A percentile compares a stretch with the other conserved stretches of the same genome.
Conservation (phyloP, 768 basidiomycete species). For the Mrakia frigida region DNA sequence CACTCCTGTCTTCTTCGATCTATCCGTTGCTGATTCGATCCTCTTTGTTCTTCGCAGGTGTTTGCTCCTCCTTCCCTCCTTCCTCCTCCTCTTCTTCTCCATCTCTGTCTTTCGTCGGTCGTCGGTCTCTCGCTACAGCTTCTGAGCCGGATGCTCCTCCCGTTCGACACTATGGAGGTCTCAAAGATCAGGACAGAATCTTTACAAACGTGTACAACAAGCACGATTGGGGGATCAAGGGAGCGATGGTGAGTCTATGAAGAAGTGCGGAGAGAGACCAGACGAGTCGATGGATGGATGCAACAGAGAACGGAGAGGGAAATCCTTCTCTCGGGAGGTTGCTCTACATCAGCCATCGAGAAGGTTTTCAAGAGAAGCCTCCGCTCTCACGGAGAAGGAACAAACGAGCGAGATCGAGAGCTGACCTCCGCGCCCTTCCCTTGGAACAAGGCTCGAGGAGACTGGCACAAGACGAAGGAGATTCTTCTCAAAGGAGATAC, state of each 20-base stretch:
- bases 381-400: too few species aligned
- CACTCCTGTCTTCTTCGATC: too few species aligned
- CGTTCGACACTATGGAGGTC: conserved; percentile 82
- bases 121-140: conserved; percentile 41
- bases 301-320: too few species aligned
- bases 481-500: conserved; percentile 89
- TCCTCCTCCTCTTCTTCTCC: neutral
- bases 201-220: conserved; percentile 85
- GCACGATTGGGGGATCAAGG: conserved; percentile 89
- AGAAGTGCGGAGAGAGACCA: neutral
- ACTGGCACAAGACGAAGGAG: conserved; percentile 98
- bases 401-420: neutral
- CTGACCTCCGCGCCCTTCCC: neutral
- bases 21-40: too few species aligned
- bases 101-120: neutral
- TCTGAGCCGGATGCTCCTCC: conserved; percentile 54
- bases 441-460: conserved; percentile 69
- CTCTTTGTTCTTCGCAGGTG: too few species aligned
- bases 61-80: too few species aligned
- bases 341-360: too few species aligned
- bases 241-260: conserved; percentile 63
- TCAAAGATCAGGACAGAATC: conserved; percentile 69
- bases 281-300: neutral
- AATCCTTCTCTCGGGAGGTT: too few species aligned
- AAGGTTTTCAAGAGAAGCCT: too few species aligned